Evolutionary conservation across 2,329 filamentous ascomycete genomes (phyloP), one percentile per base, ranked within the genome.

Genomic region (Metarhizium robertsii): DNA sequence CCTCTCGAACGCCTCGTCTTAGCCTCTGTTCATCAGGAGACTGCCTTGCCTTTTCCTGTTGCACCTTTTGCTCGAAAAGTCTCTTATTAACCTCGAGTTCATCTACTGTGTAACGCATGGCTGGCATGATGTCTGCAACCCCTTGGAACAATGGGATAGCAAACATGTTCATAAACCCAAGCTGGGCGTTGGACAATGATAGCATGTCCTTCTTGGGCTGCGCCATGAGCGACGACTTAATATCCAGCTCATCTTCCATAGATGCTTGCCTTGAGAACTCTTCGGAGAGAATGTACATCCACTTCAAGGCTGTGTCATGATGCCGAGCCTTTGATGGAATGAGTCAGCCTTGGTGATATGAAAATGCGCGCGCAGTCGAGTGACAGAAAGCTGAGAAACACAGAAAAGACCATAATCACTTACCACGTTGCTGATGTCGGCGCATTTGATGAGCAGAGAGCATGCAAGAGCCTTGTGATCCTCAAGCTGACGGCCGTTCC

Each of bases 341-440:
- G 14, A 36, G 54, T 53, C 14, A 50, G 42, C 32, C 7, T 16
- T 13, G 11, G 14, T 40, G 38, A 40, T 16, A 40, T 5, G 38
- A 40, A 25, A 40, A 40, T 40, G 38, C 38, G 38, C 38, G 11
- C 38, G 13, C 11, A 16, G 14, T 16, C 1, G 38, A 40, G 11
- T 40, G 38, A 5, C 38, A 13, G 5, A 40, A 5, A 40, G 38
- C 14, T 40, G 38, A 16, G 14, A 40, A 40, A 13, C n/a, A 25
- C 18, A 13, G 11, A 36, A 43, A 52, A 25, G 32, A 16, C 8
- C 38, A 6, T 8, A 47, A 8, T 40, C 20, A 86, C 88, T 70
- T 79, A 92, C 89, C 69, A 97, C 94, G 68, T 99, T 99, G 74
- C 92, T 96, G 66, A 99, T 97, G 70, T 99, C 94, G 43, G 94